Conservation (phyloP, 352 stramenopile genomes). For the Phytophthora pseudosyringae region DNA sequence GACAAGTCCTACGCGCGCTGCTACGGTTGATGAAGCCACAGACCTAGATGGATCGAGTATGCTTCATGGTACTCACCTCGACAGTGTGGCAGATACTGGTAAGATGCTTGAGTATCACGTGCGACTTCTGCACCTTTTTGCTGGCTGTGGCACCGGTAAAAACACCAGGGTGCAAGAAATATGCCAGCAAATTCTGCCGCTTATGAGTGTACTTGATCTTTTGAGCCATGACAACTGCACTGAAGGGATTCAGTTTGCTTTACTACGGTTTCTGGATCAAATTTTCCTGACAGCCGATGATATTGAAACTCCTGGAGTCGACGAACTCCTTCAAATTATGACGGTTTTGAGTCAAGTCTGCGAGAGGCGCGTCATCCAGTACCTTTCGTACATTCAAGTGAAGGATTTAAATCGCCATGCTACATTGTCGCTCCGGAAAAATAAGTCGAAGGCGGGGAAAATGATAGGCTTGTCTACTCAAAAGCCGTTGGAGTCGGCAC, state of each 20-base stretch:
- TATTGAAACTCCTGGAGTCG: conserved; percentile 47
- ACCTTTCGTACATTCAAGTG: conserved; percentile 48
- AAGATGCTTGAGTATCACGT: conserved; percentile 65
- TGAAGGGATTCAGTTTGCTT: conserved; percentile 53
- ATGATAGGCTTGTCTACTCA: conserved; percentile 30
- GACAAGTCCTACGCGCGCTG: not conserved
- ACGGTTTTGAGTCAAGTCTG: conserved; percentile 37
- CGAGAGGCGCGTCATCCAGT: conserved; percentile 38
- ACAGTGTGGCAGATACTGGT: conserved; percentile 18
- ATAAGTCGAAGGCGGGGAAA: conserved; percentile 43
- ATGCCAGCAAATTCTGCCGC: conserved; percentile 66
- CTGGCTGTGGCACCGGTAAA: conserved; percentile 62
- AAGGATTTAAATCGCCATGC: conserved; percentile 56
- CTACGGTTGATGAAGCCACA: not conserved
- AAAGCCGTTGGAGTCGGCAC: conserved; percentile 40
- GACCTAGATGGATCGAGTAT: not conserved
- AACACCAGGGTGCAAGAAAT: conserved; percentile 71
- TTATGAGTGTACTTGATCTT: conserved; percentile 52
- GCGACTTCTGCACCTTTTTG: conserved; percentile 63
- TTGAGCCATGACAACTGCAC: conserved; percentile 47
- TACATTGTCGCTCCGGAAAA: conserved; percentile 55
- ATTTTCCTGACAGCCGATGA: conserved; percentile 68
- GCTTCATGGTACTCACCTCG: not conserved
- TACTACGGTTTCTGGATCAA: conserved; percentile 67
- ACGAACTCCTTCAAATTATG: conserved; percentile 50